Evolutionary conservation across 345 rosid species (phyloP).

Genomic region (Eucalyptus pauciflora): DNA sequence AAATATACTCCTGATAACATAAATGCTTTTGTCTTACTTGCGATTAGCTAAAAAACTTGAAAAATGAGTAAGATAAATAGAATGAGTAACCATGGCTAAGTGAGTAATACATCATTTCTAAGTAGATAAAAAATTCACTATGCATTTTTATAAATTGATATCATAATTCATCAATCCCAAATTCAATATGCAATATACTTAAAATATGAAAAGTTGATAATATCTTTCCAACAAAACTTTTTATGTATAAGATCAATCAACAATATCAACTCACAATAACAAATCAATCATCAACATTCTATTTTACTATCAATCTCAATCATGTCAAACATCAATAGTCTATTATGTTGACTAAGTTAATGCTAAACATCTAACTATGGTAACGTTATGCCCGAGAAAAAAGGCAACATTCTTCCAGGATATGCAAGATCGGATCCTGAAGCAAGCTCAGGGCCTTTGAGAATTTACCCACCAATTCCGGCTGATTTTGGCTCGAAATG

Average conservation of each 20-base stretch:
- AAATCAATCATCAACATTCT: neutral
- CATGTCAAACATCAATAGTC: neutral
- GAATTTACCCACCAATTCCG: neutral
- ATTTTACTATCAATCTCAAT: no score
- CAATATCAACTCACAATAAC: neutral
- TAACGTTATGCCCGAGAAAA: neutral
- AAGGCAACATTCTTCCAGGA: neutral
- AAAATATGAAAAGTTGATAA: no score
- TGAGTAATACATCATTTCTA: neutral
- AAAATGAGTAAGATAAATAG: no score
- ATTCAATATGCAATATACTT: no score
- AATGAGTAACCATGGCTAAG: neutral
- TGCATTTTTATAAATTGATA: no score
- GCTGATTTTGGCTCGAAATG: neutral
- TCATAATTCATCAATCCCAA: neutral
- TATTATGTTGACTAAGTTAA: no score
- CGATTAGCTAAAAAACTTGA: no score
- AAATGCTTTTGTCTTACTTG: neutral
- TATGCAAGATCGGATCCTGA: neutral
- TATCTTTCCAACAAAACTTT: no score
- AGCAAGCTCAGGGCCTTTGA: neutral
- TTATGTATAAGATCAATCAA: neutral
- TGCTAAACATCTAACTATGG: neutral
- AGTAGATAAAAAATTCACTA: no score
- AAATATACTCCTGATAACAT: neutral